phyloP scores from a whole-genome alignment of 2,329 filamentous ascomycete species.

The Cyclaneusma minus region DNA sequence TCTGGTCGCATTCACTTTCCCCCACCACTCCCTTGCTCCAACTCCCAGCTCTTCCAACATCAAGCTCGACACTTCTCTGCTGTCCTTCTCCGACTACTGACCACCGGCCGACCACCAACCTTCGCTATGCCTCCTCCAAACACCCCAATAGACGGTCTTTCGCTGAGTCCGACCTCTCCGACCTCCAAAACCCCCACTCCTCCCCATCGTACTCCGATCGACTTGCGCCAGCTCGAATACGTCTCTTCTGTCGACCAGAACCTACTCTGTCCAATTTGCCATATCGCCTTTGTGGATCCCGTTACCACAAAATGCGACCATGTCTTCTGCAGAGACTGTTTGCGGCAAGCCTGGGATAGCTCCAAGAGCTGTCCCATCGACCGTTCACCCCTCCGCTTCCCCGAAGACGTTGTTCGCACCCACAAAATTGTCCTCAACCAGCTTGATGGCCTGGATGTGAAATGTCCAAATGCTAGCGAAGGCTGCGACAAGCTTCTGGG shows the following conservation, averaged over 20 bases:
- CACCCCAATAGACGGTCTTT: too few species aligned
- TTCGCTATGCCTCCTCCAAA: too few species aligned
- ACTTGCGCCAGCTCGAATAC: conserved; percentile 21
- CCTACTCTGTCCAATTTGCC: conserved; percentile 31
- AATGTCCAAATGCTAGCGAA: conserved; percentile 35
- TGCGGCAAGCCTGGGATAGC: conserved; percentile 26
- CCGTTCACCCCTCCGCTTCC: conserved; percentile 25
- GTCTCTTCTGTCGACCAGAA: conserved; percentile 20
- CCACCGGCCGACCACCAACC: too few species aligned
- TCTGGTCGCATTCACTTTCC: too few species aligned
- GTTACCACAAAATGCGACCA: conserved; percentile 48
- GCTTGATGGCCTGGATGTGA: conserved; percentile 41
- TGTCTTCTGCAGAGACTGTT: conserved; percentile 46
- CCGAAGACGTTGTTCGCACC: conserved; percentile 17
- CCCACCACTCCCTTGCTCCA: too few species aligned
- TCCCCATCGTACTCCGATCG: too few species aligned
- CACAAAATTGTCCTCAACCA: conserved; percentile 39
- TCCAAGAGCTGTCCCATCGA: conserved; percentile 40
- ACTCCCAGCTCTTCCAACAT: too few species aligned
- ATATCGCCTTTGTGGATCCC: conserved; percentile 42
- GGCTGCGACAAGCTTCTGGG: conserved; percentile 35
- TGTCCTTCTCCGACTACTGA: too few species aligned
- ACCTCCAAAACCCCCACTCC: too few species aligned
- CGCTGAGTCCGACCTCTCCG: too few species aligned
- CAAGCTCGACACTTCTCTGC: too few species aligned